Conservation (phyloP, 805 yeast genomes). For the Kregervanrija pseudodelftensis region DNA sequence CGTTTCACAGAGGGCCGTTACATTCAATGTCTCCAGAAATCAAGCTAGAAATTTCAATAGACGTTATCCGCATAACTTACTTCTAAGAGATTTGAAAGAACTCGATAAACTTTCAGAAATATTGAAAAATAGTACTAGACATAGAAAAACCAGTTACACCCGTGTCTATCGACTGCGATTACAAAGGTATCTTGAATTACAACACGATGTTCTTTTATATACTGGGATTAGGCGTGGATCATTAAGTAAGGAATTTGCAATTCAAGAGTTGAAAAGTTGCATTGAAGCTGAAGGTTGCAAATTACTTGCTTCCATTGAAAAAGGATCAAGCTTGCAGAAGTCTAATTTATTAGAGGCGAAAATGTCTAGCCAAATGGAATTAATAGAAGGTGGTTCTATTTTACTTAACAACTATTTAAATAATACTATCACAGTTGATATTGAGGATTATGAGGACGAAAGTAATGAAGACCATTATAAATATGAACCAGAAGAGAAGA, state of each 20-base stretch:
- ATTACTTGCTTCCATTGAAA: constrained; percentile 1
- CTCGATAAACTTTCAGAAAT: background rate
- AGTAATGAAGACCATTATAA: background rate
- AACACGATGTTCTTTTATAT: constrained; percentile 3
- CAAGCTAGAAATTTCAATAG: constrained; percentile 4
- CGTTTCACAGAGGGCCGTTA: background rate
- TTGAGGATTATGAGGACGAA: background rate
- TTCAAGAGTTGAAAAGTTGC: constrained; percentile 4
- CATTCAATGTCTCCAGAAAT: constrained; percentile 1
- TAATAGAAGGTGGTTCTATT: constrained; percentile 7
- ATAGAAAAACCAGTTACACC: too few relatives aligned
- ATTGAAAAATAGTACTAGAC: background rate
- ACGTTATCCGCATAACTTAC: constrained; percentile 4
- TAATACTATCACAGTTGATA: background rate
- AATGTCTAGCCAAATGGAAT: background rate
- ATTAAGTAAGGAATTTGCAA: constrained; percentile 5
- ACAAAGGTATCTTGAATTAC: background rate
- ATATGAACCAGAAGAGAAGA: constrained; percentile 1
- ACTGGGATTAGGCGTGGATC: background rate
- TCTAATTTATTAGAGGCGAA: constrained; percentile 1
- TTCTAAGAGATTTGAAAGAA: background rate
- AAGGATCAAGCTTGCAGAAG: constrained; percentile 4
- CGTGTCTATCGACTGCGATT: background rate
- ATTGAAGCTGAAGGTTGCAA: background rate
- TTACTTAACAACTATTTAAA: constrained; percentile 1